Evolutionary conservation across 129 eudicot genomes (phyloP), one percentile per base, ranked within the genome.

Genomic region (Flaveria linearis): DNA sequence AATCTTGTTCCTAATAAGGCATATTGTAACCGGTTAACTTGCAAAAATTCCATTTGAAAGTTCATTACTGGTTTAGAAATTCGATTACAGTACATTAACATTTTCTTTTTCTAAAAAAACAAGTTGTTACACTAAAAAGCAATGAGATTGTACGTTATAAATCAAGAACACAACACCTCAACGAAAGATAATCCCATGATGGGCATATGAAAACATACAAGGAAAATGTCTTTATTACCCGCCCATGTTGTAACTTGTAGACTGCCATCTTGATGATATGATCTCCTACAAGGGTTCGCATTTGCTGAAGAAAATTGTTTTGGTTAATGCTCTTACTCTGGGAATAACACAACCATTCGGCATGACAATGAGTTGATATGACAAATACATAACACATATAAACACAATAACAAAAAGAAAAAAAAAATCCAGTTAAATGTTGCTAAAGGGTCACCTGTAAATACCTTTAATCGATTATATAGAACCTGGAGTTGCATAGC

Each of bases 181-280:
- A 67, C 7, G 12, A 49, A 78, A 49, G 16, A 30, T 69, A 15
- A 28, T 25, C 11, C 14, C 67, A 20, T 69, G 36, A 42, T 2
- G n/a, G 9, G 16, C 57, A 45, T 22, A 16, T 2, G 36, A 70
- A 8, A 36, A 36, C 41, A 36, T 36, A 5, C 0, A 36, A 36
- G 7, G 70, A 36, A 78, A 52, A 77, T 66, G 62, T 65, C 55
- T 18, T 42, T 9, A 51, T 69, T 82, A 88, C 98, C 89, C 90
- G 89, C 67, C 87, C 83, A 65, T 88, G 95, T 82, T 90, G 92
- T 76, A 91, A 78, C 78, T 86, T 91, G 75, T 69, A 82, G 15
- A 88, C 91, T 46, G 97, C 97, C 91, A 90, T 68, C 79, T 81
- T 88, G 51, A 94, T 87, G 93, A 88, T 88, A 79, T 93, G 98